Evolutionary conservation across 1,284 basidiomycete genomes (phyloP), one percentile per base, ranked within the genome.

Genomic region (Schizopora paradoxa): DNA sequence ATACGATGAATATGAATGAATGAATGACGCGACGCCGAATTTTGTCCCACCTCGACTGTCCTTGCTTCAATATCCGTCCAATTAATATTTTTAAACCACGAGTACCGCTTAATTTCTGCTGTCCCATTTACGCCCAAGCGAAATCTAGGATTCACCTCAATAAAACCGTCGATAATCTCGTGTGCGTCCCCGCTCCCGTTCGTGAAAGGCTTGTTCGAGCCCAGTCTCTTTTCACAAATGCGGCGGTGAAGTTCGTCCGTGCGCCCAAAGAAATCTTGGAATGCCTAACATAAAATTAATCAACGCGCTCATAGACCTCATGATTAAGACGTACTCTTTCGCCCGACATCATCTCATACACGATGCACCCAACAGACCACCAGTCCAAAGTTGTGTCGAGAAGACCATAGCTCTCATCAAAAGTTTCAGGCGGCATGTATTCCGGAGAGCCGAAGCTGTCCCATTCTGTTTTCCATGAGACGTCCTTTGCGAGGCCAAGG

Each of bases 321-420:
- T 46, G 29, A 7, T 14, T 19, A 13, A 14, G 4, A 64, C 72
- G 51, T 53, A 71, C 76, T 50, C 82, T 58, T 48, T 69, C 67
- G 29, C 75, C 73, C 33, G 81, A 81, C 1, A 81, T 65, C 75
- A 91, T 82, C 52, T 91, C 86, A 55, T 77, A 91, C 48, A 91
- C 66, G 47, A 83, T 77, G 21, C 86, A 71, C 1, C 85, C 89
- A 31, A 74, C 76, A 31, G 79, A 73, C 81, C 85, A 91, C 69
- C 88, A 87, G 60, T 91, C 88, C 28, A 86, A 71, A 33, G 79
- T 76, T 31, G 28, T 31, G 10, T 14, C 10, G 10, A 31, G 8
- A n/a, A n/a, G n/a, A n/a, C n/a, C n/a, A n/a, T n/a, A n/a, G n/a
- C n/a, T n/a, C n/a, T n/a, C n/a, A n/a, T n/a, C n/a, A n/a, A n/a